phyloP scores from a whole-genome alignment of 306 rosid species.

The Pyrus communis region DNA sequence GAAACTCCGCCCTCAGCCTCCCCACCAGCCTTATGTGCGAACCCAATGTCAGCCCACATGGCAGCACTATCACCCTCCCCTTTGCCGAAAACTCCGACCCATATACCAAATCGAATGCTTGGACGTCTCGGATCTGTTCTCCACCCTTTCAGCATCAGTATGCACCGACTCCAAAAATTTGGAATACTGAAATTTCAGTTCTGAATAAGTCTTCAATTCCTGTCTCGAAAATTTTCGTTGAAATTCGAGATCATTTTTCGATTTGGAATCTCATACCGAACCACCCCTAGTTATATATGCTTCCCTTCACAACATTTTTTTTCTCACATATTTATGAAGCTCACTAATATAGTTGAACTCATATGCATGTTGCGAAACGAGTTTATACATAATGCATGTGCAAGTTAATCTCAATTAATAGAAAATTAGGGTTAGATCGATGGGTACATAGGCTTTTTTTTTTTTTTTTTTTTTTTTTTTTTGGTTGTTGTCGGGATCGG shows the following conservation, averaged over 20 bases:
- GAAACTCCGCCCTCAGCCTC: constrained; percentile 38
- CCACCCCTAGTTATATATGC: too few relatives aligned
- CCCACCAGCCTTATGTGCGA: constrained; percentile 74
- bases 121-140: constrained; percentile 38
- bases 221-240: too few relatives aligned
- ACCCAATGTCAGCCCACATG: constrained; percentile 87
- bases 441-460: not conserved
- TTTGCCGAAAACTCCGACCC: constrained; percentile 43
- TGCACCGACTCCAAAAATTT: constrained; percentile 14
- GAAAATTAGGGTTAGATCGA: not conserved
- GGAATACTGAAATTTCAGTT: too few relatives aligned
- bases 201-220: too few relatives aligned
- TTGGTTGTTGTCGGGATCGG: not conserved
- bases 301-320: not conserved
- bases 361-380: not conserved
- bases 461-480: too few relatives aligned
- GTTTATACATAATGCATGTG: not conserved
- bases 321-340: not conserved
- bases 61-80: constrained; percentile 52
- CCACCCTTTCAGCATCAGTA: not conserved
- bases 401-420: not conserved
- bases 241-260: too few relatives aligned
- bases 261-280: too few relatives aligned
- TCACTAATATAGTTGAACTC: not conserved
- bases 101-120: constrained; percentile 43